phyloP scores from a whole-genome alignment of 768 basidiomycete genomes.

The Trametes sanguinea region DNA sequence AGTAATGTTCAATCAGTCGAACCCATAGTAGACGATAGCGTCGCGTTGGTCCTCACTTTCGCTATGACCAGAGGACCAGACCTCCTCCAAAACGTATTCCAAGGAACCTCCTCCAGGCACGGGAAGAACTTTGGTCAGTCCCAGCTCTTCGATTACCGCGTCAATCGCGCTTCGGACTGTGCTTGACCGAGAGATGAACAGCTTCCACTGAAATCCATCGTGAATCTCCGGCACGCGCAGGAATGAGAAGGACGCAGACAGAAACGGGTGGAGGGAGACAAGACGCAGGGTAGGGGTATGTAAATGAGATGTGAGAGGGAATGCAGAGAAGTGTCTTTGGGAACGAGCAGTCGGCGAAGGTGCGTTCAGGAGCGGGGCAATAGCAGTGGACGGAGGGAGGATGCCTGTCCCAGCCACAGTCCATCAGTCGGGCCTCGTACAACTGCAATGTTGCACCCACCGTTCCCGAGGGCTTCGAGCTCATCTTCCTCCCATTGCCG shows the following conservation, averaged over 20 bases:
- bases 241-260: conserved; percentile 57
- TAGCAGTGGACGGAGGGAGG: conserved; percentile 43
- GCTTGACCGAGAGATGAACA: conserved; percentile 61
- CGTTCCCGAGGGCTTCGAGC: conserved; percentile 62
- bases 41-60: conserved; percentile 49
- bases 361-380: conserved; percentile 56
- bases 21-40: not conserved
- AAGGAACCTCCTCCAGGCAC: conserved; percentile 68
- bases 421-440: conserved; percentile 7
- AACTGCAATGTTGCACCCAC: conserved; percentile 39
- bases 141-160: conserved; percentile 60
- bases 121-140: conserved; percentile 63
- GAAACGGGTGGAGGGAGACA: conserved; percentile 64
- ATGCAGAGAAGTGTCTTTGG: conserved; percentile 66
- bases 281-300: conserved; percentile 69
- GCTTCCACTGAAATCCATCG: conserved; percentile 66
- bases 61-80: conserved; percentile 52
- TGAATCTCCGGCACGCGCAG: conserved; percentile 75
- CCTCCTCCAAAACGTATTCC: conserved; percentile 75
- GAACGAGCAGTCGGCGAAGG: conserved; percentile 37
- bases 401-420: conserved; percentile 44
- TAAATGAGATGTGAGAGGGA: conserved; percentile 66
- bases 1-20: not conserved
- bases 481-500: conserved; percentile 73
- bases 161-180: conserved; percentile 59